phyloP scores from a whole-genome alignment of 495 filamentous ascomycete species.

The Aspergillus wentii region DNA sequence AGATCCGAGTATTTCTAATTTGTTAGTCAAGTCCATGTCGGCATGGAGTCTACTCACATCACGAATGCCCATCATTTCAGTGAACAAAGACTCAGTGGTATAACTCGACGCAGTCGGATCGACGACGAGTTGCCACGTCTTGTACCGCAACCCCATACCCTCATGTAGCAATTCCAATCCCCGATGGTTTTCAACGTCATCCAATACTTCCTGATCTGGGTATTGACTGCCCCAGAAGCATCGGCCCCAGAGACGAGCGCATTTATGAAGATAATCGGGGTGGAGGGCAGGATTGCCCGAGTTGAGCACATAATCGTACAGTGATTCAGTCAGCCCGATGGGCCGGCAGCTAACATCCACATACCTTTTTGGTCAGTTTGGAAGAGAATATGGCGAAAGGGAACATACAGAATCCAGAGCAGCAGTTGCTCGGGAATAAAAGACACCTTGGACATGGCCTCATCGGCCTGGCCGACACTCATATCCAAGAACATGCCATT shows the following conservation, averaged over 20 bases:
- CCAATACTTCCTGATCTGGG: conserved; percentile 39
- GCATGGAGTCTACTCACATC: conserved; percentile 19
- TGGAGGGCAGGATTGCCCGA: conserved; percentile 32
- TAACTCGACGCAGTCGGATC: conserved; percentile 20
- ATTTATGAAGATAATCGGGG: conserved; percentile 34
- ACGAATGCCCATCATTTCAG: conserved; percentile 26
- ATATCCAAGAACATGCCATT: conserved; percentile 27
- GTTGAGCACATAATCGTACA: conserved; percentile 32
- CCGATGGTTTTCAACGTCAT: conserved; percentile 46
- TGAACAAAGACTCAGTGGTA: conserved; percentile 26
- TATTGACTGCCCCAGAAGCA: conserved; percentile 43
- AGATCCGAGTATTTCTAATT: conserved; percentile 34
- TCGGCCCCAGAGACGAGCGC: conserved; percentile 37
- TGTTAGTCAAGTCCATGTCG: conserved; percentile 3
- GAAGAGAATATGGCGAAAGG: not conserved
- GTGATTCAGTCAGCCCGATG: conserved; percentile 31
- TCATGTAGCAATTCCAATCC: conserved; percentile 34
- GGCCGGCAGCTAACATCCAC: conserved; percentile 32
- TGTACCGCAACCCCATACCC: conserved; percentile 30
- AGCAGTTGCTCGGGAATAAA: conserved; percentile 38
- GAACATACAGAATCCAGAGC: conserved; percentile 34
- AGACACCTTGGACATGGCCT: conserved; percentile 18
- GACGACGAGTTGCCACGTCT: conserved; percentile 33
- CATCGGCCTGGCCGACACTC: conserved; percentile 12
- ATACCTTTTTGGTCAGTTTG: conserved; percentile 22